Percentiles rank a stretch among this genome's conserved stretches.
Conservation (phyloP, 2,329 filamentous ascomycete genomes). For the Raffaelea albimanens region DNA sequence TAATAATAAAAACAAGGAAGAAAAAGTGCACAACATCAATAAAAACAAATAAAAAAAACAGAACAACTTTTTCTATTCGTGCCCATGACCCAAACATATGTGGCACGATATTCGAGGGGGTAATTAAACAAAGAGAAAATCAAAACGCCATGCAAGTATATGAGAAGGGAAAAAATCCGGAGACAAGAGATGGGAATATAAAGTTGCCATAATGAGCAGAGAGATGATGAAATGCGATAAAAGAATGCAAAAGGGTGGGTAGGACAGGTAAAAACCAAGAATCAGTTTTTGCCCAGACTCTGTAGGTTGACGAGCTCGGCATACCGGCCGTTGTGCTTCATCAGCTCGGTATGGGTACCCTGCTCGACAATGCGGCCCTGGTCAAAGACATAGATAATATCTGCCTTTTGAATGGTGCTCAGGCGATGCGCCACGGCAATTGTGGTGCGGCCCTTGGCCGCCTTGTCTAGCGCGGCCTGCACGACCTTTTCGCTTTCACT, state of each 20-base stretch:
- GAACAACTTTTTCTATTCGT: background rate
- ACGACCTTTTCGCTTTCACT: constrained; percentile 71
- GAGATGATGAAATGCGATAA: background rate
- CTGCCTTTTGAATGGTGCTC: constrained; percentile 88
- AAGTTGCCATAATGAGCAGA: background rate
- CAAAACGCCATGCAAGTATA: background rate
- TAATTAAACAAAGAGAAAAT: background rate
- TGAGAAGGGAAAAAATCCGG: background rate
- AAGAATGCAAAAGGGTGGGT: background rate
- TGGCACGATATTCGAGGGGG: background rate
- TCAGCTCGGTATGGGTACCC: constrained; percentile 68
- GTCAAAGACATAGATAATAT: constrained; percentile 92
- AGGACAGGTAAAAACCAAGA: background rate
- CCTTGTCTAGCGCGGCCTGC: constrained; percentile 70
- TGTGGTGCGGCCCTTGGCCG: constrained; percentile 76
- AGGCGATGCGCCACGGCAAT: constrained; percentile 91
- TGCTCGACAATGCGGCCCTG: constrained; percentile 77
- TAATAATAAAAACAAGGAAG: too few species aligned
- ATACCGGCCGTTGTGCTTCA: constrained; percentile 62
- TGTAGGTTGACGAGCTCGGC: constrained; percentile 73
- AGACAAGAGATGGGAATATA: background rate
- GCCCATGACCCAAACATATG: too few species aligned
- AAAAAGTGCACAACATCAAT: too few species aligned
- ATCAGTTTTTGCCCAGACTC: constrained; percentile 53
- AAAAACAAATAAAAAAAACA: background rate